These are phyloP conservation scores for Ceratobasidium sp. DNA, from an alignment of 1,284 basidiomycete species.

Conservation along the genomic window DNA sequence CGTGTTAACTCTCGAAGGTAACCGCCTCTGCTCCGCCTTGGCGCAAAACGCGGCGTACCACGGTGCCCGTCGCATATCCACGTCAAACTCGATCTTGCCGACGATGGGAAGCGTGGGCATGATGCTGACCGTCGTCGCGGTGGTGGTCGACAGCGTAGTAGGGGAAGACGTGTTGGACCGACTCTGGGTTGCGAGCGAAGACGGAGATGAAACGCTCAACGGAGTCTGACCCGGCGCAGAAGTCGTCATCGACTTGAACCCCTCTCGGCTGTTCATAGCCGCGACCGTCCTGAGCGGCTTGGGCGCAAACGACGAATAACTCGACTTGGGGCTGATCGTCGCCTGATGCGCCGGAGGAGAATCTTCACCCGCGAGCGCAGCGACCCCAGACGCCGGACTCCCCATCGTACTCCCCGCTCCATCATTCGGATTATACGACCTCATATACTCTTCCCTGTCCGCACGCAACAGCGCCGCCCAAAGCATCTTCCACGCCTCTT, in stretches of 20 bases:
- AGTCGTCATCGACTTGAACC: not conserved
- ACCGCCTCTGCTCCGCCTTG: slow-evolving; percentile 19
- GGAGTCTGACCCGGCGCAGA: slow-evolving; percentile 14
- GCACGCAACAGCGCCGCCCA: slow-evolving; percentile 78
- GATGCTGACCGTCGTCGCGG: slow-evolving; percentile 73
- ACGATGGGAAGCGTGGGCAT: slow-evolving; percentile 79
- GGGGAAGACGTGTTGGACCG: slow-evolving; percentile 53
- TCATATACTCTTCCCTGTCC: slow-evolving; percentile 69
- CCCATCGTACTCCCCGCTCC: slow-evolving; percentile 34
- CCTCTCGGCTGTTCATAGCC: slow-evolving; percentile 30
- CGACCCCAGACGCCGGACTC: slow-evolving; percentile 39
- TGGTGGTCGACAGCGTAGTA: slow-evolving; percentile 57
- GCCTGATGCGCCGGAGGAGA: slow-evolving; percentile 38
- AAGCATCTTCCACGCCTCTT: slow-evolving; percentile 85
- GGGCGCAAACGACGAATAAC: slow-evolving; percentile 23
- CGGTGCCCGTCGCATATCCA: slow-evolving; percentile 76
- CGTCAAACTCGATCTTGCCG: slow-evolving; percentile 90
- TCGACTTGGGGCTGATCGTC: slow-evolving; percentile 35
- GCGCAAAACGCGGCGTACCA: slow-evolving; percentile 76
- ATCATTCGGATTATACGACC: slow-evolving; percentile 54
- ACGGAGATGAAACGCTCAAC: slow-evolving; percentile 62
- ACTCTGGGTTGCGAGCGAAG: slow-evolving; percentile 71
- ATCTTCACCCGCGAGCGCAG: slow-evolving; percentile 39
- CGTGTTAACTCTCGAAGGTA: slow-evolving; percentile 31
- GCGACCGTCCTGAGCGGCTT: slow-evolving; percentile 27